phyloP scores from a whole-genome alignment of 768 basidiomycete species.

The Amanita pallidorosea region DNA sequence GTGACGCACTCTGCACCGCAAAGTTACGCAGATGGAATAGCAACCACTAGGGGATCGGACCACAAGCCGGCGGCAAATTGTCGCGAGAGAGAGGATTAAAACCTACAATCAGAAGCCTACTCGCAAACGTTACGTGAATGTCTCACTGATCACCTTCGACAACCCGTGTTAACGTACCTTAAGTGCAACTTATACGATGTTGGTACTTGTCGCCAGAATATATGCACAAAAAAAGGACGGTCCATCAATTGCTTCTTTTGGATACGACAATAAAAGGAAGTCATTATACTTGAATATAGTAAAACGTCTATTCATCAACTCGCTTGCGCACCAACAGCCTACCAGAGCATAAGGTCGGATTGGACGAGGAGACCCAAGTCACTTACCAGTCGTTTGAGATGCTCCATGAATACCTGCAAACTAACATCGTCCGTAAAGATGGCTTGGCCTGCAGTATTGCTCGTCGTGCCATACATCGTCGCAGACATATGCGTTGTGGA shows the following conservation, averaged over 20 bases:
- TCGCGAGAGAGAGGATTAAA: no score
- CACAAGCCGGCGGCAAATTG: no score
- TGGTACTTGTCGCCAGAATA: no score
- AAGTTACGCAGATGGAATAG: no score
- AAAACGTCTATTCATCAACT: conserved; percentile 10
- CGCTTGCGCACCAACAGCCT: conserved; percentile 22
- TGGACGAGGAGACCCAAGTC: neutral
- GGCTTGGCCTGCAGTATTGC: conserved; percentile 67
- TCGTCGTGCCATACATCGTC: conserved; percentile 77
- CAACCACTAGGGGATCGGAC: no score
- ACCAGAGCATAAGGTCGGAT: neutral
- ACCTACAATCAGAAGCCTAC: no score
- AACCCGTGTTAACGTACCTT: neutral
- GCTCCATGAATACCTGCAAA: conserved; percentile 96
- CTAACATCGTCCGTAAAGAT: conserved; percentile 99
- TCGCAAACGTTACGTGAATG: no score
- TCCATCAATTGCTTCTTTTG: neutral
- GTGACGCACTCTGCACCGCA: no score
- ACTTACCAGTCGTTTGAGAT: conserved; percentile 83
- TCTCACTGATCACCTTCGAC: no score
- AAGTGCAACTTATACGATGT: no score
- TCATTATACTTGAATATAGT: neutral
- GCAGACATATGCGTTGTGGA: conserved; percentile 96
- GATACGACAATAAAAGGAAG: neutral
- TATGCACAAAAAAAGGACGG: no score